Conservation (phyloP, 2,329 filamentous ascomycete species). For the Neonectria hederae region DNA sequence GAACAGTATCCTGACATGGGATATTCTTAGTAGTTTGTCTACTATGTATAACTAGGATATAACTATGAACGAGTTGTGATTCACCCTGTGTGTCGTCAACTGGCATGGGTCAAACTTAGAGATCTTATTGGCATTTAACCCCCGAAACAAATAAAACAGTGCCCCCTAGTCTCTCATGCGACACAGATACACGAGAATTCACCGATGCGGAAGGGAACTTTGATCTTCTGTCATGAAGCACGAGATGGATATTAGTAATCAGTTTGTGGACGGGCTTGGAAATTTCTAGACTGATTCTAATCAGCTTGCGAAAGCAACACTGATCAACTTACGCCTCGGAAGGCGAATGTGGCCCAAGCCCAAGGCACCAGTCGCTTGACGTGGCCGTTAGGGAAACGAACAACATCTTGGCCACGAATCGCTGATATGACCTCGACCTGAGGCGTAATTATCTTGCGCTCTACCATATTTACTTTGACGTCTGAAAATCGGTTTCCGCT, state of each 20-base stretch:
- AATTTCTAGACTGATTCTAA: slow-evolving; percentile 38
- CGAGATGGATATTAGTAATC: slow-evolving; percentile 38
- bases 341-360: slow-evolving; percentile 23
- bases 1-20: background rate
- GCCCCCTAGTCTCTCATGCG: background rate
- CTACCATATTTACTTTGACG: background rate
- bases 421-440: background rate
- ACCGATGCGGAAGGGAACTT: background rate
- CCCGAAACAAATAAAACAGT: background rate
- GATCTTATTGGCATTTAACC: background rate
- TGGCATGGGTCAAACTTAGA: background rate
- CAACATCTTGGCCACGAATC: background rate
- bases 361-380: slow-evolving; percentile 41
- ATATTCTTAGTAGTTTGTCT: background rate
- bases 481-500: background rate
- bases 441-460: background rate
- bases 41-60: too few relatives aligned
- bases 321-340: slow-evolving; percentile 20
- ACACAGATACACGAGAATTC: background rate
- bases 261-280: slow-evolving; percentile 19
- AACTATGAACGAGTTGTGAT: background rate
- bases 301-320: slow-evolving; percentile 12
- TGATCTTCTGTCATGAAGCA: background rate
- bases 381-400: slow-evolving; percentile 25
- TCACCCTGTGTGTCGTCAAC: background rate